These are phyloP conservation scores for Monosporozyma servazzii DNA, from an alignment of 805 yeast genomes.

Conservation along the genomic window DNA sequence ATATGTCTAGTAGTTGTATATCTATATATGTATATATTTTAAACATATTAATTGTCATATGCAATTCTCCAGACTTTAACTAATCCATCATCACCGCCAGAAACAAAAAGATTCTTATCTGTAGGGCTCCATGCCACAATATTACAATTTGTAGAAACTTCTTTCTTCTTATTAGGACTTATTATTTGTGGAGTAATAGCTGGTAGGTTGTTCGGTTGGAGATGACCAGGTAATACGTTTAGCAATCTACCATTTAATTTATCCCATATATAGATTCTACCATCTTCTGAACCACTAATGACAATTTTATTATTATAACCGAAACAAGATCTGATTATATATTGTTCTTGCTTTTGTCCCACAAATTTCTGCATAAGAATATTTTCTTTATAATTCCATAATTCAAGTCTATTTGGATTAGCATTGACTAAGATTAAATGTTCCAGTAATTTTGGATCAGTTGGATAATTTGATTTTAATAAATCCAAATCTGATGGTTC, in stretches of 20 bases:
- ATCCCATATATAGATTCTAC: conserved; percentile 71
- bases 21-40: background rate
- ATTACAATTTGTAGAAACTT: conserved; percentile 42
- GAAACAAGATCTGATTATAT: conserved; percentile 65
- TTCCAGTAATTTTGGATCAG: background rate
- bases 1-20: background rate
- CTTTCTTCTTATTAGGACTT: conserved; percentile 9
- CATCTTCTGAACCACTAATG: conserved; percentile 80
- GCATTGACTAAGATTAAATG: conserved; percentile 50
- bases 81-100: conserved; percentile 74
- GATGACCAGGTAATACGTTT: conserved; percentile 27
- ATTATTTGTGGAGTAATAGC: too few relatives aligned
- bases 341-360: conserved; percentile 65
- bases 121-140: conserved; percentile 67
- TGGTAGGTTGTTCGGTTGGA: conserved; percentile 6
- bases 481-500: conserved; percentile 1
- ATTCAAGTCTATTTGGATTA: conserved; percentile 66
- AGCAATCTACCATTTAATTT: conserved; percentile 59
- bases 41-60: conserved; percentile 12
- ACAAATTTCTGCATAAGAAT: conserved; percentile 51
- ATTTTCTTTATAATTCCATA: conserved; percentile 65
- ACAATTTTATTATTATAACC: conserved; percentile 64
- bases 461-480: conserved; percentile 5
- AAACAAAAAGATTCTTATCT: conserved; percentile 50
- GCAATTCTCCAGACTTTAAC: conserved; percentile 59